phyloP scores from a whole-genome alignment of 495 filamentous ascomycete genomes.

The Penicillium cataractarum region DNA sequence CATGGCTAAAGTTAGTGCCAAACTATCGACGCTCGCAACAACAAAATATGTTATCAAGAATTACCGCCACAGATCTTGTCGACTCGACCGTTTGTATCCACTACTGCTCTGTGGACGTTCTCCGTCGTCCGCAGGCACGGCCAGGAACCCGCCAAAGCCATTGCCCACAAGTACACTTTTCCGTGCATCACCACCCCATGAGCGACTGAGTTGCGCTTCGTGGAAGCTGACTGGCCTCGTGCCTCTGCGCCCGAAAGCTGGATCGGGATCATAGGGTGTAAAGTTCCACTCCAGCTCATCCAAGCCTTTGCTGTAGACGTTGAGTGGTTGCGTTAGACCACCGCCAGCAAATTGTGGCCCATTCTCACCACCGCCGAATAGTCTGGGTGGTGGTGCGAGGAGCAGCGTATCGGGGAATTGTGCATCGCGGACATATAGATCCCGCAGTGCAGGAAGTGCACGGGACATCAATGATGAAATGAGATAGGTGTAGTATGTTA shows the following conservation, averaged over 20 bases:
- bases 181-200: conserved; percentile 64
- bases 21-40: background rate
- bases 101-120: conserved; percentile 42
- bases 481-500: conserved; percentile 86
- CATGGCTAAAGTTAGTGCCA: background rate
- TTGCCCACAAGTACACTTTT: conserved; percentile 71
- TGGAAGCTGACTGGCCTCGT: conserved; percentile 58
- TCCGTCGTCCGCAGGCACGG: conserved; percentile 65
- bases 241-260: conserved; percentile 35
- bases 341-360: conserved; percentile 40
- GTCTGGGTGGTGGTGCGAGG: conserved; percentile 60
- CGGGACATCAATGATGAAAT: conserved; percentile 76
- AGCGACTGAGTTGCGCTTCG: conserved; percentile 54
- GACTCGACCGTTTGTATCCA: conserved; percentile 41
- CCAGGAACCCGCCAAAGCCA: conserved; percentile 79
- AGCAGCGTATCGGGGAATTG: conserved; percentile 76
- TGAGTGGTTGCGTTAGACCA: conserved; percentile 64
- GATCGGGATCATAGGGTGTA: conserved; percentile 57
- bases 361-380: conserved; percentile 36
- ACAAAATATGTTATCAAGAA: background rate
- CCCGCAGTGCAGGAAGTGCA: conserved; percentile 68
- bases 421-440: conserved; percentile 84
- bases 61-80: conserved; percentile 50
- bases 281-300: conserved; percentile 88
- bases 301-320: conserved; percentile 84